Conservation (phyloP, 2,329 filamentous ascomycete genomes). For the Aspergillus sp. region DNA sequence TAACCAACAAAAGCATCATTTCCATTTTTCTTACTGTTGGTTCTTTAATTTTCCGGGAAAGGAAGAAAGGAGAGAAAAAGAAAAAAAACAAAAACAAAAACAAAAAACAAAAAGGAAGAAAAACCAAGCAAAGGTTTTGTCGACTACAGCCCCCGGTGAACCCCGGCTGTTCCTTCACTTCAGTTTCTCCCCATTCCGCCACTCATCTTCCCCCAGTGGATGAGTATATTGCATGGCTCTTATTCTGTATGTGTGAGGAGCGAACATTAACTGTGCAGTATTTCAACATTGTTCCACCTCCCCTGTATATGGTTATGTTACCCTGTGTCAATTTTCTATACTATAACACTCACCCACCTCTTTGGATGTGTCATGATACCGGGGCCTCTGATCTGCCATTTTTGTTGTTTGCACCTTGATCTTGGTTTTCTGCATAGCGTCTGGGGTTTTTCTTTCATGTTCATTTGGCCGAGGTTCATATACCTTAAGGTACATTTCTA, state of each 20-base stretch:
- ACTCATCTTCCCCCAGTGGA: no score
- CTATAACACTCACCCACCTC: constrained; percentile 8
- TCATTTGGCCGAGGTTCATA: constrained; percentile 5
- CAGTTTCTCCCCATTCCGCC: no score
- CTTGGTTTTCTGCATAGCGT: constrained; percentile 32
- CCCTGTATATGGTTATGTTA: constrained; percentile 1
- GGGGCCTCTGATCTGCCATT: constrained; percentile 13
- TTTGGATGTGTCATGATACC: constrained; percentile 4
- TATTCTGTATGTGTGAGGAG: constrained; percentile 1
- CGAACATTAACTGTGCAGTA: not conserved
- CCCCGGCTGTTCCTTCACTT: not conserved
- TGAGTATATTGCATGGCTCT: not conserved
- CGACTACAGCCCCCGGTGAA: not conserved
- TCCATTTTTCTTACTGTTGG: constrained; percentile 17
- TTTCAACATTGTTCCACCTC: not conserved
- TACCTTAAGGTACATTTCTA: not conserved
- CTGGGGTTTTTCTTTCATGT: constrained; percentile 23
- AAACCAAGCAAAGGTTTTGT: not conserved
- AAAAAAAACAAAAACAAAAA: no score
- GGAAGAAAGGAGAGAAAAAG: constrained; percentile 1
- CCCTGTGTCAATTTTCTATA: constrained; percentile 8
- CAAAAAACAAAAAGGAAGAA: no score
- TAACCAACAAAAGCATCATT: constrained; percentile 24
- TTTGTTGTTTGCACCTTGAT: constrained; percentile 12
- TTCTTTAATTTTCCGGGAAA: constrained; percentile 7